Evolutionary conservation across 192 early-diverging fungal species (phyloP), one percentile per base, ranked within the genome.

Genomic region (Backusella morwellensis): DNA sequence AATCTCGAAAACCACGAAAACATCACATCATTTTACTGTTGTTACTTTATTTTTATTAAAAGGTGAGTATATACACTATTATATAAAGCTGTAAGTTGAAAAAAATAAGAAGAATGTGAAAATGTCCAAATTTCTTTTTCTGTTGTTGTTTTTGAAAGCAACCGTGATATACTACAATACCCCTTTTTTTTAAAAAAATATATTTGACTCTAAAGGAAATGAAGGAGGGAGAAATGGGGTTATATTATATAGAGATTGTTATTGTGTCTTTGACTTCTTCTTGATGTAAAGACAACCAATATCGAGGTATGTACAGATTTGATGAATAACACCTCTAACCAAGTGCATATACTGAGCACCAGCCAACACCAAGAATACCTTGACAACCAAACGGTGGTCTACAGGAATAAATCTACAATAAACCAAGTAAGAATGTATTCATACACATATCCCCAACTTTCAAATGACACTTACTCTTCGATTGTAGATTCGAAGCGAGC

Each of bases 201-300:
- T 59, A 59, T 29, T 59, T 50, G 47, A 50, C 47, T 50, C 23
- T 59, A 59, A 29, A 59, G 26, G 23, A 26, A 59, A 54, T n/a
- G 50, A 54, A n/a, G n/a, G 6, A 19, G 50, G 8, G 32, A 32
- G 32, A 12, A 23, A 26, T 9, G 56, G n/a, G 21, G 21, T 21
- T 23, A 29, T 29, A 63, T 8, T 63, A 63, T 63, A 63, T 63
- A 29, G 56, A 63, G 29, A 32, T 14, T 29, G 23, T 63, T 63
- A 63, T 63, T 63, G 56, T 63, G 56, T 29, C 56, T 74, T 87
- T 80, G 47, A 50, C 81, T 88, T 88, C 79, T 92, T 87, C 82
- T 94, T 94, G 79, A 95, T 95, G 42, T 90, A 88, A 54, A 95
- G 84, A 72, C 93, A 95, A 78, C 90, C 90, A 77, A 95, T 95